These are phyloP conservation scores for Leucocoprinus leucothites DNA, from an alignment of 768 basidiomycete species.

Conservation along the genomic window DNA sequence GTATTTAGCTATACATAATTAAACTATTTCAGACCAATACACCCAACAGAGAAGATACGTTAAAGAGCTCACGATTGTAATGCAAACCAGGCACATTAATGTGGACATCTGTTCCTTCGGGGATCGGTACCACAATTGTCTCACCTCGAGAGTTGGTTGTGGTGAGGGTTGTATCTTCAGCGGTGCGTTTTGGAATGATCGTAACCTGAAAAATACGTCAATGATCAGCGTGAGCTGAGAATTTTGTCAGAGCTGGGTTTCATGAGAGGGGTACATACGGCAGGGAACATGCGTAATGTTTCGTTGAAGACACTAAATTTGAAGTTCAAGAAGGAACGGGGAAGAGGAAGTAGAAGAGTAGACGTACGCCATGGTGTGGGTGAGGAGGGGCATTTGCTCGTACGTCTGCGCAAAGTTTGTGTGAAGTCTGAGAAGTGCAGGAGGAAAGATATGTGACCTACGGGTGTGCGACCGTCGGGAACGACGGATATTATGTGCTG, in stretches of 20 bases:
- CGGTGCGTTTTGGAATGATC: conserved; percentile 10
- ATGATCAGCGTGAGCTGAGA: no score
- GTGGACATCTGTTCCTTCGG: conserved; percentile 17
- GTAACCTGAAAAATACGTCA: conserved; percentile 23
- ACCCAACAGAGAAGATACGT: conserved; percentile 16
- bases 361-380: conserved; percentile 29
- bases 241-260: no score
- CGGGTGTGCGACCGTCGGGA: conserved; percentile 18
- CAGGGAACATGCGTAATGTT: conserved; percentile 37
- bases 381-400: conserved; percentile 28
- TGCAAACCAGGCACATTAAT: conserved; percentile 34
- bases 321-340: background rate
- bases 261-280: conserved; percentile 45
- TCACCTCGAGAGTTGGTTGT: conserved; percentile 10
- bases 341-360: conserved; percentile 36
- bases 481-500: conserved; percentile 29
- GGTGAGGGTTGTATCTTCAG: conserved; percentile 15
- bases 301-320: conserved; percentile 36
- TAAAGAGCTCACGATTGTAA: conserved; percentile 33
- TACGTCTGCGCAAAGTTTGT: conserved; percentile 22
- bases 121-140: conserved; percentile 12
- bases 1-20: conserved; percentile 33
- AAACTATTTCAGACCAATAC: background rate
- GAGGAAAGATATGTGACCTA: background rate
- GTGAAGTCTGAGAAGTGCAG: background rate